Evolutionary conservation across 495 filamentous ascomycete species (phyloP), one percentile per base, ranked within the genome.

Genomic region (Neurospora tetraspora): DNA sequence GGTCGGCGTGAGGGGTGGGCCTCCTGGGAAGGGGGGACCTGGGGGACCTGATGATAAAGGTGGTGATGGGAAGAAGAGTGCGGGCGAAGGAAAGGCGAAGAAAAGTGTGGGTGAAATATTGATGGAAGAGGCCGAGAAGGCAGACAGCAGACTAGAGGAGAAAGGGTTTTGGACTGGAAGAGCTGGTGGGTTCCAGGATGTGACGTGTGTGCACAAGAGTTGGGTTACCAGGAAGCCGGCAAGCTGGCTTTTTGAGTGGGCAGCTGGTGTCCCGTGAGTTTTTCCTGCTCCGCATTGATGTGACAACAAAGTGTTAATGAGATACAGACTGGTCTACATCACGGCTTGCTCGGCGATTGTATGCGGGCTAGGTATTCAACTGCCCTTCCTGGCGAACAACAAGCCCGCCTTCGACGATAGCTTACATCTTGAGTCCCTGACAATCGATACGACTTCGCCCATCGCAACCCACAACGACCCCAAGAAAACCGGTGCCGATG

Each of bases 151-250:
- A 31, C 47, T 7, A 12, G 23, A 27, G 20, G 23, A 59, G 20
- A 27, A 27, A 23, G 47, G 47, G 5, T 27, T 59, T 10, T 27
- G 47, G 47, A 2, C 23, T 27, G 47, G 47, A 27, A 72, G 76
- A 43, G 73, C 73, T 7, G 81, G 78, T 27, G 77, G 81, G 16
- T 86, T 82, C 72, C 84, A 86, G 65, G 81, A 84, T 37, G 76
- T 80, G 39, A 77, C 76, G 31, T 73, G 77, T 18, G 78, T 82
- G 18, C 79, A 80, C 4, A 77, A 80, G 71, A 69, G 79, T 16
- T 80, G 76, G 16, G 80, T 84, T 6, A 80, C 80, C 5, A 78
- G 80, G 73, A 86, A 85, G 70, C 85, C 85, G 2, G 74, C 34
- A 4, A 31, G 16, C 16, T 74, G 76, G 75, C 73, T 34, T n/a